phyloP scores from a whole-genome alignment of 352 stramenopile genomes.

The Phytophthora uliginosa region DNA sequence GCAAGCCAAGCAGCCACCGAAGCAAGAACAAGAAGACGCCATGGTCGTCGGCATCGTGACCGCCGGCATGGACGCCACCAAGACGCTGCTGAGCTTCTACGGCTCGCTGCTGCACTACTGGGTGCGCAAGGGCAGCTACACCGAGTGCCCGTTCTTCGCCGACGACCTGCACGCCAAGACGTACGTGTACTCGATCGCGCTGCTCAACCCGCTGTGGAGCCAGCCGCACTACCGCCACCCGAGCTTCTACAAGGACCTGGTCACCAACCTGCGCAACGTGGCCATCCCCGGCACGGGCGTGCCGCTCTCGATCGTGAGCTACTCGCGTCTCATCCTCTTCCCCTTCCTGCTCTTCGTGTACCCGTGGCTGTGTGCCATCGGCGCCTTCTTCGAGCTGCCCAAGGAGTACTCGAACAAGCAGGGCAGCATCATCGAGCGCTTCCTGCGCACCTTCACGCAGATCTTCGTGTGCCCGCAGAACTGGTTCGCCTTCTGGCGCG shows the following conservation, averaged over 20 bases:
- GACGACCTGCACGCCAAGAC: conserved; percentile 89
- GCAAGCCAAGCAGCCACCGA: conserved; percentile 11
- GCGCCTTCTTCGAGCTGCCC: conserved; percentile 81
- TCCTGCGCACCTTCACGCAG: conserved; percentile 91
- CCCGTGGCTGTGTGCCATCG: conserved; percentile 86
- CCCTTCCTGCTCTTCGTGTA: conserved; percentile 92
- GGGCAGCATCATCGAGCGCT: conserved; percentile 87
- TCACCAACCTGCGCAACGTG: conserved; percentile 98
- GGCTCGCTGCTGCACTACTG: conserved; percentile 85
- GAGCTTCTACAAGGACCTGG: conserved; percentile 95
- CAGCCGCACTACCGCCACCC: conserved; percentile 97
- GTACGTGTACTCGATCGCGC: conserved; percentile 96
- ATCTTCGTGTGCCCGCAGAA: conserved; percentile 92
- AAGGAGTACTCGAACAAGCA: conserved; percentile 71
- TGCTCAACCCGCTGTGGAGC: conserved; percentile 96
- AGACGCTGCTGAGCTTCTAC: conserved; percentile 80
- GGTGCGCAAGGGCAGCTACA: conserved; percentile 77
- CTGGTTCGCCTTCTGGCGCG: conserved; percentile 98
- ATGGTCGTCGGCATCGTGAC: conserved; percentile 48
- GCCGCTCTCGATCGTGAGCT: conserved; percentile 91
- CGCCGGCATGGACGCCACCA: conserved; percentile 29
- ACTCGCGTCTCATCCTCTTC: conserved; percentile 85
- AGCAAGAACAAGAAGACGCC: not conserved
- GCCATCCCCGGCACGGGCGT: conserved; percentile 97
- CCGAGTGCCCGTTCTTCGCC: conserved; percentile 82